phyloP scores from a whole-genome alignment of 805 yeast genomes.

The Saccharomycopsis sp. region DNA sequence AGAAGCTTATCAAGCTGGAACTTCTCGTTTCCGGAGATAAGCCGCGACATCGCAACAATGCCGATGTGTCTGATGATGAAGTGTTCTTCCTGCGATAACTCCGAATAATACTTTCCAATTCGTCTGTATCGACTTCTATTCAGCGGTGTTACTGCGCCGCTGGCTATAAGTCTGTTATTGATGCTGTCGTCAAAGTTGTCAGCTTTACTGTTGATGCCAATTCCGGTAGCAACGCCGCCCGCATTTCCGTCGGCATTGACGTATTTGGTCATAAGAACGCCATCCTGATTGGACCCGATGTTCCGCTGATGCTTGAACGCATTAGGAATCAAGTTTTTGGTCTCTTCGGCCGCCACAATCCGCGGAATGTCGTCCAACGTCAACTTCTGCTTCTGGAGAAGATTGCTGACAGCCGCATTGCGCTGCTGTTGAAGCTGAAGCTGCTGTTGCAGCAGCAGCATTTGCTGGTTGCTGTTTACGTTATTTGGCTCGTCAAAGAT shows the following conservation, averaged over 20 bases:
- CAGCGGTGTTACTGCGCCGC: slow-evolving; percentile 16
- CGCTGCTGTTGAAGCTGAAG: slow-evolving; percentile 3
- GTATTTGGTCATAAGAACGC: not conserved
- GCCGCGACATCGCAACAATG: slow-evolving; percentile 40
- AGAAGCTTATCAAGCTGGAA: slow-evolving; percentile 33
- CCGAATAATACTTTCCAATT: slow-evolving; percentile 53
- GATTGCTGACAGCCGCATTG: slow-evolving; percentile 47
- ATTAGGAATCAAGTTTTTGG: slow-evolving; percentile 86
- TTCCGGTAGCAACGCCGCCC: not conserved
- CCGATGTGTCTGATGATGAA: slow-evolving; percentile 54
- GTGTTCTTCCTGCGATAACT: slow-evolving; percentile 51
- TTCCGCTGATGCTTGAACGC: slow-evolving; percentile 75
- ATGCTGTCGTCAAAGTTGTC: not conserved
- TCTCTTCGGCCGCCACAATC: slow-evolving; percentile 95
- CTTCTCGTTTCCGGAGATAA: slow-evolving; percentile 24
- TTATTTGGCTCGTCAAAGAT: not conserved
- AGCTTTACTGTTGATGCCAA: not conserved
- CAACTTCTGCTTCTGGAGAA: slow-evolving; percentile 74
- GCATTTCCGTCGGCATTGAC: slow-evolving; percentile 6
- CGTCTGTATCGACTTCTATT: not conserved
- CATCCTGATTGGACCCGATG: slow-evolving; percentile 9
- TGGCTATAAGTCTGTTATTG: slow-evolving; percentile 6
- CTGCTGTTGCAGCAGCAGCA: not conserved
- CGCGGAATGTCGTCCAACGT: slow-evolving; percentile 95
- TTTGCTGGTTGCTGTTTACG: not conserved